These are phyloP conservation scores for Trametes cinnabarina DNA, from an alignment of 768 basidiomycete genomes.

Conservation along the genomic window DNA sequence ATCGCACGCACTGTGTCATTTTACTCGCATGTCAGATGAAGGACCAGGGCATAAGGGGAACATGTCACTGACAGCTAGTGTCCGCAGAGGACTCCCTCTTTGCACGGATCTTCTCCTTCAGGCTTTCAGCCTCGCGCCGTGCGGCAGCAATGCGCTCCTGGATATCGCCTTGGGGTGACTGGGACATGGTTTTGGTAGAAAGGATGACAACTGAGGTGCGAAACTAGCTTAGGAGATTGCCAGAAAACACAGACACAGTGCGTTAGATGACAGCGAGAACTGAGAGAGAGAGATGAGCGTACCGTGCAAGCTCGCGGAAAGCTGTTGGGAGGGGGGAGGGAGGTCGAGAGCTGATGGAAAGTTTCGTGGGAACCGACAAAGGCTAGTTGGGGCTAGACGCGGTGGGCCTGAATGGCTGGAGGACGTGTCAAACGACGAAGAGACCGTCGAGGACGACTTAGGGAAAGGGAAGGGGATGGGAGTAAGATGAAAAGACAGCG, in stretches of 20 bases:
- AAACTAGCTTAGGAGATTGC: background rate
- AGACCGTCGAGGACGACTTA: background rate
- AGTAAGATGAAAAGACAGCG: slow-evolving; percentile 14
- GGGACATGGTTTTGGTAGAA: slow-evolving; percentile 53
- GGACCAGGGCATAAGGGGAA: background rate
- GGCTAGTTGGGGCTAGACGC: slow-evolving; percentile 8
- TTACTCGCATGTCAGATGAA: background rate
- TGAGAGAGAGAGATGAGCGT: background rate
- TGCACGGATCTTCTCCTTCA: slow-evolving; percentile 98
- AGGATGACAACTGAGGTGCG: background rate
- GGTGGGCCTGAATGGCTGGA: background rate
- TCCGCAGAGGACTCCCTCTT: slow-evolving; percentile 98
- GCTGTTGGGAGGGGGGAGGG: slow-evolving; percentile 8
- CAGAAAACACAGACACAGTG: background rate
- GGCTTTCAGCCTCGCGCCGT: slow-evolving; percentile 90
- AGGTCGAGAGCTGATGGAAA: slow-evolving; percentile 21
- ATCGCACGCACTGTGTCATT: slow-evolving; percentile 87
- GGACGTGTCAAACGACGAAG: slow-evolving; percentile 1
- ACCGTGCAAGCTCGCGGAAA: slow-evolving; percentile 16
- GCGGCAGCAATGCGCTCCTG: slow-evolving; percentile 95
- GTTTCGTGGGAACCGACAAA: slow-evolving; percentile 21
- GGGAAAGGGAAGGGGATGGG: slow-evolving; percentile 6
- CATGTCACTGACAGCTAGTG: slow-evolving; percentile 77
- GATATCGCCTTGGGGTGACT: slow-evolving; percentile 72
- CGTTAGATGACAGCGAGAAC: background rate